A percentile compares a stretch with the other conserved stretches of the same genome.
These are phyloP conservation scores for Auriscalpium microsporum DNA, from an alignment of 768 basidiomycete species.

Conservation along the genomic window DNA sequence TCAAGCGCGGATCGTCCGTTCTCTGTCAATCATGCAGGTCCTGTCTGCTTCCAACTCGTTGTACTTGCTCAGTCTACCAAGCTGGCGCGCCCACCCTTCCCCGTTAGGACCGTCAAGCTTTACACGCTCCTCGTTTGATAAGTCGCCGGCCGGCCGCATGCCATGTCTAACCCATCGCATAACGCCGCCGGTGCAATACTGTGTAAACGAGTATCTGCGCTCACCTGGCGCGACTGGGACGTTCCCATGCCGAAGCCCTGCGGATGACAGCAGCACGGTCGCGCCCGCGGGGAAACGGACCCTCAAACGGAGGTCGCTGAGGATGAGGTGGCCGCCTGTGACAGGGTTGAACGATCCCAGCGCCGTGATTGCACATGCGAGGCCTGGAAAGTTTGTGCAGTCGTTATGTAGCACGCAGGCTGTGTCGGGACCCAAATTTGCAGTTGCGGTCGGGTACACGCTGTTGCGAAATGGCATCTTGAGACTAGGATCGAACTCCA, in stretches of 20 bases:
- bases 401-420: conserved; percentile 9
- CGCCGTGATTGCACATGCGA: conserved; percentile 12
- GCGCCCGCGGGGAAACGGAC: conserved; percentile 16
- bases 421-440: conserved; percentile 11
- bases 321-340: conserved; percentile 12
- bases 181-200: conserved; percentile 6
- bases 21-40: not conserved
- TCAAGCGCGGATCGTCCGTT: no score
- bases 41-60: not conserved
- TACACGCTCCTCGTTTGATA: not conserved
- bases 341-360: conserved; percentile 11
- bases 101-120: not conserved
- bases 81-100: not conserved
- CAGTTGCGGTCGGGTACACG: conserved; percentile 8
- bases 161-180: conserved; percentile 4
- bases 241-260: conserved; percentile 13
- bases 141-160: not conserved
- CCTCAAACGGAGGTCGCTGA: conserved; percentile 11
- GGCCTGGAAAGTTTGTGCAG: not conserved
- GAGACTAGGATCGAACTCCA: not conserved
- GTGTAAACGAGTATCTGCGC: conserved; percentile 2
- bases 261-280: conserved; percentile 15
- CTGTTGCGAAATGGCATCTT: conserved; percentile 7
- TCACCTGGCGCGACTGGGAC: conserved; percentile 5
- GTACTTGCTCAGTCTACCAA: not conserved